Conservation (phyloP, 2,329 filamentous ascomycete species). For the Magnaporthiopsis incrustans region DNA sequence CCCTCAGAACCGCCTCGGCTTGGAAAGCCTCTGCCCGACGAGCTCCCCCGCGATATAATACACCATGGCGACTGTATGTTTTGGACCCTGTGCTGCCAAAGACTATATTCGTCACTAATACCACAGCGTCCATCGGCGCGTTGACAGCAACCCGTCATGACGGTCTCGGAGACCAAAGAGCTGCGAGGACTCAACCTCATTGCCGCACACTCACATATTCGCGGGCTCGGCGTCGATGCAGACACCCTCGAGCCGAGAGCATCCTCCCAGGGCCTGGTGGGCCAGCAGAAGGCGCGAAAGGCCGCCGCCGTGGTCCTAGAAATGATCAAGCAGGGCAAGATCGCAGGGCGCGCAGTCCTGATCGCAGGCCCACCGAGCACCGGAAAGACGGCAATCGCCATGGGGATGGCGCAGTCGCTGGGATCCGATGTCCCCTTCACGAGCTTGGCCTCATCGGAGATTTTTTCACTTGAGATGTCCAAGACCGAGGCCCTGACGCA, state of each 20-base stretch:
- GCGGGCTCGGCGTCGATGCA: slow-evolving; percentile 85
- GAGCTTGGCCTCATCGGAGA: slow-evolving; percentile 89
- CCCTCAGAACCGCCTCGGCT: not conserved
- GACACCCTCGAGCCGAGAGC: slow-evolving; percentile 82
- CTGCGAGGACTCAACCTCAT: slow-evolving; percentile 95
- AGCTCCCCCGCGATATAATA: not conserved
- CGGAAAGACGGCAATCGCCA: slow-evolving; percentile 96
- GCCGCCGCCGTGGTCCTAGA: slow-evolving; percentile 92
- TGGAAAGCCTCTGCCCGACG: not conserved
- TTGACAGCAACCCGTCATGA: slow-evolving; percentile 49
- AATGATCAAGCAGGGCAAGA: slow-evolving; percentile 99
- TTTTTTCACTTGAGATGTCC: slow-evolving; percentile 98
- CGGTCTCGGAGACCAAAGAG: slow-evolving; percentile 91
- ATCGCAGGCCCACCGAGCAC: slow-evolving; percentile 96
- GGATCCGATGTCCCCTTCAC: slow-evolving; percentile 95
- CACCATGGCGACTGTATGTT: not conserved
- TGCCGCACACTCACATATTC: slow-evolving; percentile 95
- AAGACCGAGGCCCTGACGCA: slow-evolving; percentile 98
- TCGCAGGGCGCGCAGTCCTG: slow-evolving; percentile 87
- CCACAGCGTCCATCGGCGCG: not conserved
- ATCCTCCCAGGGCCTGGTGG: slow-evolving; percentile 86
- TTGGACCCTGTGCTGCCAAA: not conserved
- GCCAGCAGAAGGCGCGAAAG: slow-evolving; percentile 93
- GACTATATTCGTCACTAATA: not conserved
- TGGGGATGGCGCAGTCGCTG: slow-evolving; percentile 96